Evolutionary conservation across 257 asterid species (phyloP).

Genomic region (Orobanche coerulescens): DNA sequence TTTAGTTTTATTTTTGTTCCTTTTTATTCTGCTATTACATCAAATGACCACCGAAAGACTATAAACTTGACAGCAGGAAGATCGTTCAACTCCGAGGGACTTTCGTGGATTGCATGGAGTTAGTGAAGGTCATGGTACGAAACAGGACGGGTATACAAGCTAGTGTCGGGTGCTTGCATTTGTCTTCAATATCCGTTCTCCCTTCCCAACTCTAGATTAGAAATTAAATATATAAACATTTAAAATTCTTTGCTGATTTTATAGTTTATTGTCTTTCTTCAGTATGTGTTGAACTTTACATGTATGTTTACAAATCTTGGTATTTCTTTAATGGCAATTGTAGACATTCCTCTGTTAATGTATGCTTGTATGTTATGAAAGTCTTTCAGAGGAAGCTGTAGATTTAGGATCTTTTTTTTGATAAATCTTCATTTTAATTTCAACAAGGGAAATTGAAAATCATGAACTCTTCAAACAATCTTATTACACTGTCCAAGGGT

Average conservation of each 20-base stretch:
- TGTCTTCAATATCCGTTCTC: not conserved
- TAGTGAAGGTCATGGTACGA: constrained; percentile 26
- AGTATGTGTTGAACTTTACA: too few species aligned
- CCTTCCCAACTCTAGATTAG: constrained; percentile 7
- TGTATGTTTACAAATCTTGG: constrained; percentile 5
- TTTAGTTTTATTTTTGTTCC: constrained; percentile 21
- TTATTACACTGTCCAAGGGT: not conserved
- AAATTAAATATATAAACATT: not conserved
- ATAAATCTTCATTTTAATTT: not conserved
- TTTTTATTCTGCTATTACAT: constrained; percentile 19
- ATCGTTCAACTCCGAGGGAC: constrained; percentile 29
- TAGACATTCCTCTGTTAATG: not conserved
- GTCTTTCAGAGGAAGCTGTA: not conserved
- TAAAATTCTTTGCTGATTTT: constrained; percentile 7
- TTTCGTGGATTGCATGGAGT: constrained; percentile 36
- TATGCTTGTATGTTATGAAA: not conserved
- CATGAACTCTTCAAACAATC: not conserved
- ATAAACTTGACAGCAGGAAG: constrained; percentile 34
- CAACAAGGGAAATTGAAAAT: not conserved
- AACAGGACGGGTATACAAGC: constrained; percentile 45
- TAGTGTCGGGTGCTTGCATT: constrained; percentile 2
- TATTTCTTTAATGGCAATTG: constrained; percentile 1
- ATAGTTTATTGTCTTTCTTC: not conserved
- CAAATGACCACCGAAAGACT: constrained; percentile 18
- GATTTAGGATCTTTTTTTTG: not conserved